Conservation (phyloP, 768 basidiomycete genomes). For the Leccinum longicurvipes region DNA sequence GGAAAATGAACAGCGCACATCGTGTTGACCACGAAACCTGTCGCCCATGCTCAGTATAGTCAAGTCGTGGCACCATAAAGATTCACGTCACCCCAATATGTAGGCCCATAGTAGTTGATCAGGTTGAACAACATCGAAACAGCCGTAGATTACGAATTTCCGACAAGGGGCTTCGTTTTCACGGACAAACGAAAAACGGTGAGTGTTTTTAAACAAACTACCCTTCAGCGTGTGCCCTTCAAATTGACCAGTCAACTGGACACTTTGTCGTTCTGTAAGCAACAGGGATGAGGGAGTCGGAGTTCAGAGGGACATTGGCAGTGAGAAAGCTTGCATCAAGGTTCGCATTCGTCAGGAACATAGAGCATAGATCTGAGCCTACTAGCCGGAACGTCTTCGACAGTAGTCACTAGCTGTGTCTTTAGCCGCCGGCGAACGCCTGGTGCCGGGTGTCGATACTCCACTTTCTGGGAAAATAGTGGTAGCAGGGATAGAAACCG, state of each 20-base stretch:
- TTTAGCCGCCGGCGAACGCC: neutral
- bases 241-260: neutral
- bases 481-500: neutral
- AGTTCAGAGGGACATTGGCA: neutral
- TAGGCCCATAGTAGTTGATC: neutral
- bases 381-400: neutral
- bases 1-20: neutral
- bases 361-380: neutral
- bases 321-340: neutral
- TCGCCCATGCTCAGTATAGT: neutral
- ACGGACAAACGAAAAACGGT: neutral
- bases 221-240: neutral
- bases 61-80: neutral
- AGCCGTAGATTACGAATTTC: neutral
- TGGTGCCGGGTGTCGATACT: neutral
- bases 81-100: conserved; percentile 3
- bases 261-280: neutral
- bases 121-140: neutral
- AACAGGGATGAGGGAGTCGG: neutral
- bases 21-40: conserved; percentile 7
- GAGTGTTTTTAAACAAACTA: neutral
- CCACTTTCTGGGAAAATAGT: neutral
- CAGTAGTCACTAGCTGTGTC: neutral
- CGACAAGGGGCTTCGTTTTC: neutral
- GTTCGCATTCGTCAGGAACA: neutral